phyloP scores from a whole-genome alignment of 306 rosid species.

The Pachyrhizus erosus region DNA sequence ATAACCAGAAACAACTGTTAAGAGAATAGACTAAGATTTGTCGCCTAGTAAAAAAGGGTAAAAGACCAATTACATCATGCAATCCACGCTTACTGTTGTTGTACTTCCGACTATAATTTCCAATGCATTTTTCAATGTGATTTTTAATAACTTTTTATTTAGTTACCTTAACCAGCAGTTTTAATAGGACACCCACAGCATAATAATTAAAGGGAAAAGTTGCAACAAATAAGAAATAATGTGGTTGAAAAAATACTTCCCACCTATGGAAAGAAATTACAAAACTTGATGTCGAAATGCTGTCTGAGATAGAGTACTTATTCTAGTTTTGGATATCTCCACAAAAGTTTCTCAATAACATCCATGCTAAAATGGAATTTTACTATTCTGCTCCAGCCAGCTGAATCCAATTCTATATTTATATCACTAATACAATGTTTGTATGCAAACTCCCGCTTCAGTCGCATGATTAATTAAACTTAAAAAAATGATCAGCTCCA shows the following conservation, averaged over 20 bases:
- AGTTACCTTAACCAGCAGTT: background rate
- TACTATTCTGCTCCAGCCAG: constrained; percentile 41
- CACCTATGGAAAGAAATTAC: constrained; percentile 8
- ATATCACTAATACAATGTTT: constrained; percentile 46
- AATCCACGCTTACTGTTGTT: background rate
- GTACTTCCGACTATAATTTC: background rate
- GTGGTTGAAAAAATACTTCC: constrained; percentile 16
- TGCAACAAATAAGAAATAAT: background rate
- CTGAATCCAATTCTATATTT: constrained; percentile 41
- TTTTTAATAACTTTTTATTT: background rate
- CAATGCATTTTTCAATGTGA: background rate
- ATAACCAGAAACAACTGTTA: no score
- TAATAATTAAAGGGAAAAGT: background rate
- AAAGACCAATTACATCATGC: background rate
- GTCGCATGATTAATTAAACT: constrained; percentile 41
- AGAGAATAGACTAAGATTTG: background rate
- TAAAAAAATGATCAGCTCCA: constrained; percentile 43
- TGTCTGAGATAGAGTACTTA: constrained; percentile 31
- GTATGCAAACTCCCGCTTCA: constrained; percentile 45
- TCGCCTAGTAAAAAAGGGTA: background rate
- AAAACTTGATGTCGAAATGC: constrained; percentile 35
- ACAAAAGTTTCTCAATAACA: constrained; percentile 33
- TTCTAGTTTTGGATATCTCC: constrained; percentile 40
- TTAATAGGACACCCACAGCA: background rate
- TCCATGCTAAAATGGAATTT: constrained; percentile 47